Percentiles rank a stretch among this genome's conserved stretches.
Conservation (phyloP, 2,329 filamentous ascomycete species). For the Penicillium sp. region DNA sequence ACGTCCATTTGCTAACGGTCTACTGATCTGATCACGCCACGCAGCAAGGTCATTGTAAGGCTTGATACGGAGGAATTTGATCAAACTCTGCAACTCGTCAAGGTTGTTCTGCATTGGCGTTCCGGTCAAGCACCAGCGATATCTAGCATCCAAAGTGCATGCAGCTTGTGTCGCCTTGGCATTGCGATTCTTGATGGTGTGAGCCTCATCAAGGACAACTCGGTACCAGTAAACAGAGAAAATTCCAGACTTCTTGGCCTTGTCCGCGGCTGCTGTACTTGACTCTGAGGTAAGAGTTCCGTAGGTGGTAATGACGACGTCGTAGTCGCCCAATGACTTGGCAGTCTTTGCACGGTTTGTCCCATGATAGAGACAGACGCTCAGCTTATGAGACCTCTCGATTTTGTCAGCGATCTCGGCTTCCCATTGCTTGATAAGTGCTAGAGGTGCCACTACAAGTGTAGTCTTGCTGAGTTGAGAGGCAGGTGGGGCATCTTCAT, state of each 20-base stretch:
- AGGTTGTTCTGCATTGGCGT: conserved; percentile 99
- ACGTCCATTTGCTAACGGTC: conserved; percentile 84
- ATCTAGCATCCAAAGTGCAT: conserved; percentile 79
- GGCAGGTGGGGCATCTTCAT: conserved; percentile 65
- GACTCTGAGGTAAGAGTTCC: conserved; percentile 93
- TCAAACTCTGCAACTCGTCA: conserved; percentile 90
- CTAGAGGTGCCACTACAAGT: conserved; percentile 87
- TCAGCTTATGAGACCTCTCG: conserved; percentile 65
- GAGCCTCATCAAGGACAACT: conserved; percentile 91
- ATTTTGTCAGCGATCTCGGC: conserved; percentile 86
- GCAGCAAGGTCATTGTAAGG: conserved; percentile 82
- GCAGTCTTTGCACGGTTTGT: conserved; percentile 77
- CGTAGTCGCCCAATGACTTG: conserved; percentile 76
- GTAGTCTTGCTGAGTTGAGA: conserved; percentile 70
- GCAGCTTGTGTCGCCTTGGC: conserved; percentile 93
- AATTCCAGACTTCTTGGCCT: conserved; percentile 71
- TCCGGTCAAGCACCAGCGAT: conserved; percentile 93
- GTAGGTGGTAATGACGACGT: conserved; percentile 96
- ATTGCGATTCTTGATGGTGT: conserved; percentile 97
- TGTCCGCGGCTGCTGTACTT: conserved; percentile 59
- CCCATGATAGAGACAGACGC: conserved; percentile 89
- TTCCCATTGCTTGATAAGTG: conserved; percentile 97
- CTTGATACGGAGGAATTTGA: conserved; percentile 87
- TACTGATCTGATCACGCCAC: conserved; percentile 90
- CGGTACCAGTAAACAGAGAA: conserved; percentile 95